Conservation (phyloP, 352 stramenopile species). For the Phytophthora colocasiae region DNA sequence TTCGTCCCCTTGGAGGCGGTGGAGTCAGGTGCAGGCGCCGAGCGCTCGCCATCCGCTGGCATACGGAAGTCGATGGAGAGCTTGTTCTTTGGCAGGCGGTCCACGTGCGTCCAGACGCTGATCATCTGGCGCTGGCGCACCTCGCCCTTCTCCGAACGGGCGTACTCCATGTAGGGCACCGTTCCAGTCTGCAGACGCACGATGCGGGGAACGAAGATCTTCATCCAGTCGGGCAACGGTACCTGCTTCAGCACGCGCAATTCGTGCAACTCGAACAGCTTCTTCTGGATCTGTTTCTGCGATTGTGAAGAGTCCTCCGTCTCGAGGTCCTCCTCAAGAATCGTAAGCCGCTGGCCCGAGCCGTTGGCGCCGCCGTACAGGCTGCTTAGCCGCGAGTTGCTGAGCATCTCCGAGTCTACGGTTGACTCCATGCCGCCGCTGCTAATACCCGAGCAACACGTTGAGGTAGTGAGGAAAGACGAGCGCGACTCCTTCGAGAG, state of each 20-base stretch:
- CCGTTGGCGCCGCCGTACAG: slow-evolving; percentile 36
- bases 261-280: slow-evolving; percentile 53
- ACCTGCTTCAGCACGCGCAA: slow-evolving; percentile 75
- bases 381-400: slow-evolving; percentile 44
- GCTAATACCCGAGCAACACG: slow-evolving; percentile 52
- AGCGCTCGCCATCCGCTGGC: slow-evolving; percentile 36
- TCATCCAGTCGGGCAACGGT: slow-evolving; percentile 75
- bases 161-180: slow-evolving; percentile 74
- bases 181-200: slow-evolving; percentile 68
- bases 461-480: slow-evolving; percentile 60
- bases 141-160: slow-evolving; percentile 55
- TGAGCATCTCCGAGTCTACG: slow-evolving; percentile 46
- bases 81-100: slow-evolving; percentile 75
- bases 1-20: slow-evolving; percentile 22
- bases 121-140: slow-evolving; percentile 72
- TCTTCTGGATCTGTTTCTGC: slow-evolving; percentile 59
- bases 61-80: slow-evolving; percentile 72
- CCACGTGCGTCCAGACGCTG: slow-evolving; percentile 59
- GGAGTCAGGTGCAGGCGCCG: slow-evolving; percentile 6
- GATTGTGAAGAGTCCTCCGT: slow-evolving; percentile 26
- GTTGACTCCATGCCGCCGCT: slow-evolving; percentile 38
- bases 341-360: slow-evolving; percentile 32
- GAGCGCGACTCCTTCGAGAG: slow-evolving; percentile 46
- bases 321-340: slow-evolving; percentile 44
- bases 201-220: slow-evolving; percentile 74